Percentiles rank a stretch among this genome's conserved stretches.
Evolutionary conservation across 2,329 filamentous ascomycete species (phyloP).

Genomic region (Colletotrichum camelliae): DNA sequence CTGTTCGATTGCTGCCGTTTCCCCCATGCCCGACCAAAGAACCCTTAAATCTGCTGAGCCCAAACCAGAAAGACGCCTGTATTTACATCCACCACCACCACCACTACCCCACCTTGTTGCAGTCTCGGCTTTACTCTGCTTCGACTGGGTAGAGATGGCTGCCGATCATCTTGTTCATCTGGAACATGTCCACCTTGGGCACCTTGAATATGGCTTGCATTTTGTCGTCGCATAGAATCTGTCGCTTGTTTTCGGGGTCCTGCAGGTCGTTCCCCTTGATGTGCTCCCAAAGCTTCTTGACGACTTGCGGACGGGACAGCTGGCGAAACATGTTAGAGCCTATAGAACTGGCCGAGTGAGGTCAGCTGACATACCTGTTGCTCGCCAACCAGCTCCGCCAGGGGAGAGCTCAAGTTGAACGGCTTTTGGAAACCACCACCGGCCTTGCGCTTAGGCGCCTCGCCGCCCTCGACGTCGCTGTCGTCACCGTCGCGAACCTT

Average conservation of each 20-base stretch:
- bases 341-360: background rate
- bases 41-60: background rate
- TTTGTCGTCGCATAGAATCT: conserved; percentile 90
- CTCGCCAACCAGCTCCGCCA: conserved; percentile 74
- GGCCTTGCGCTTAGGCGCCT: conserved; percentile 74
- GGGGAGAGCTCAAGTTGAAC: conserved; percentile 73
- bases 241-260: conserved; percentile 88
- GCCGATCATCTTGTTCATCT: conserved; percentile 96
- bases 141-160: conserved; percentile 88
- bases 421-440: conserved; percentile 94
- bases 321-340: conserved; percentile 43
- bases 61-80: conserved; percentile 17
- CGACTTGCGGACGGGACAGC: conserved; percentile 92
- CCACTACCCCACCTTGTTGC: background rate
- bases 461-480: conserved; percentile 73
- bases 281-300: conserved; percentile 96
- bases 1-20: background rate
- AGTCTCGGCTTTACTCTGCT: conserved; percentile 34
- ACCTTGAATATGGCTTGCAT: conserved; percentile 94
- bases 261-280: conserved; percentile 90
- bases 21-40: conserved; percentile 6
- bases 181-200: conserved; percentile 95
- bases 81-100: background rate
- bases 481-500: conserved; percentile 81
- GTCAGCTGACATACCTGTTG: conserved; percentile 53